phyloP scores from a whole-genome alignment of 352 stramenopile species.

The Pythium guiyangense region DNA sequence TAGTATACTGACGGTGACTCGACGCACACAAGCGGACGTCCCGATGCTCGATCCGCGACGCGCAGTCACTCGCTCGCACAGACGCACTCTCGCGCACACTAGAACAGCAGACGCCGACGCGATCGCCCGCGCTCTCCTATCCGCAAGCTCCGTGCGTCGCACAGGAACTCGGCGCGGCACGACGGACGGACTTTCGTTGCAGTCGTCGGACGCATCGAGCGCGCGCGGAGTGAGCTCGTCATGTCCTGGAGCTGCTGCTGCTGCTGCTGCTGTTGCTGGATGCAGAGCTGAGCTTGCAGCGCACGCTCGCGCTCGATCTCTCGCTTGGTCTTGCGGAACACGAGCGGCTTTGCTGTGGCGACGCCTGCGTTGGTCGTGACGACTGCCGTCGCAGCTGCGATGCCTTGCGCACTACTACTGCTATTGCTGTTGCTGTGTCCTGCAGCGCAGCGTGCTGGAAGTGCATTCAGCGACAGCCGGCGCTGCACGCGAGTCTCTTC shows the following conservation, averaged over 20 bases:
- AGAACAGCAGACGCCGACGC: slow-evolving; percentile 36
- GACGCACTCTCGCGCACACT: slow-evolving; percentile 6
- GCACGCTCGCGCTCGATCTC: slow-evolving; percentile 41
- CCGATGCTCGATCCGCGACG: not conserved
- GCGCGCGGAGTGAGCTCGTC: slow-evolving; percentile 1
- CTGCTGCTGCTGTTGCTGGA: slow-evolving; percentile 12
- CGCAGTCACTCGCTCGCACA: not conserved
- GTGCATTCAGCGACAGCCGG: slow-evolving; percentile 4
- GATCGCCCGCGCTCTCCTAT: slow-evolving; percentile 20
- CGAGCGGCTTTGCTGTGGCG: slow-evolving; percentile 23
- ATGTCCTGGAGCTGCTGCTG: slow-evolving; percentile 14
- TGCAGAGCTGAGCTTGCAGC: slow-evolving; percentile 15
- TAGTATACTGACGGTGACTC: slow-evolving; percentile 3
- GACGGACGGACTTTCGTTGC: slow-evolving; percentile 5
- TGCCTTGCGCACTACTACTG: not conserved
- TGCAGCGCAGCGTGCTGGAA: slow-evolving; percentile 13
- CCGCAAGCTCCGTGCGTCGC: slow-evolving; percentile 2
- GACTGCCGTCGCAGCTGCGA: slow-evolving; percentile 7
- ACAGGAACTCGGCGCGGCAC: slow-evolving; percentile 4
- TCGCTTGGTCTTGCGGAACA: slow-evolving; percentile 54
- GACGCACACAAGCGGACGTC: not conserved
- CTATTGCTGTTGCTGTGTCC: not conserved
- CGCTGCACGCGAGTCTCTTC: slow-evolving; percentile 27
- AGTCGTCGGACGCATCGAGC: slow-evolving; percentile 2
- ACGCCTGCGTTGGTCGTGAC: slow-evolving; percentile 8